Base-by-base conservation (phyloP, 257 asterid genomes). In the Rubia yunnanensis region DNA sequence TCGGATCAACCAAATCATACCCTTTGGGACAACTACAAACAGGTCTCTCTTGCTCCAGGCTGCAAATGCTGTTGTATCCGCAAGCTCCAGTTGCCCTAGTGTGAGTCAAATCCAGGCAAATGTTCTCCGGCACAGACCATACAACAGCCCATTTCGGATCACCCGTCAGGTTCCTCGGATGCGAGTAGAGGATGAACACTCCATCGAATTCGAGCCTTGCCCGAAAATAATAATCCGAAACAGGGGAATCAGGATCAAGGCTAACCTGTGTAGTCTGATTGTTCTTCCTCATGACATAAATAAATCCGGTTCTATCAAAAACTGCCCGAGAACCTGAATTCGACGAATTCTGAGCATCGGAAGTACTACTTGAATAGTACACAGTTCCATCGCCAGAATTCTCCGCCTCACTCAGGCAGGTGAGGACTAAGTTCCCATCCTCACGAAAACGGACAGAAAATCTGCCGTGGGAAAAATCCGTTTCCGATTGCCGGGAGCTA, bases 31-130 rank as follows among this genome's bases (percentile, higher is more conserved):
- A 86, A 2, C 36, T 60, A 69, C 96, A 88, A 24, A 36, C 41
- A 8, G 95, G 91, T 32, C 72, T 73, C 24, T 31, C 28, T 31
- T 58, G 66, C 20, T 48, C 63, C 9, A 86, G 35, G 0, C 54
- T 58, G 65, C 94, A 86, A 7, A 86, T 68, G 44, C 55, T 82
- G 66, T 86, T 86, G 36, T 70, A 88, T 5, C 94, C 96, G 35
- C 94, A 88, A 32, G 83, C 88, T 28, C 94, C 91, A 35, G 88
- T 82, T 18, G 86, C 91, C 3, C 0, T 15, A 20, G 0, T 0
- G 27, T 50, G 56, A 0, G 18, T 9, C 0, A 10, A 4, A 54
- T 76, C 81, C 0, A 0, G 0, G 3, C 96, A 88, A 27, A 84
- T 82, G 36, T 88, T 73, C 0, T 62, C 65, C 0, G 91, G 86